Evolutionary conservation across 1,139 yeast species (phyloP), one percentile per base, ranked within the genome.

Genomic region (Nadsonia starkeyi-henricii): DNA sequence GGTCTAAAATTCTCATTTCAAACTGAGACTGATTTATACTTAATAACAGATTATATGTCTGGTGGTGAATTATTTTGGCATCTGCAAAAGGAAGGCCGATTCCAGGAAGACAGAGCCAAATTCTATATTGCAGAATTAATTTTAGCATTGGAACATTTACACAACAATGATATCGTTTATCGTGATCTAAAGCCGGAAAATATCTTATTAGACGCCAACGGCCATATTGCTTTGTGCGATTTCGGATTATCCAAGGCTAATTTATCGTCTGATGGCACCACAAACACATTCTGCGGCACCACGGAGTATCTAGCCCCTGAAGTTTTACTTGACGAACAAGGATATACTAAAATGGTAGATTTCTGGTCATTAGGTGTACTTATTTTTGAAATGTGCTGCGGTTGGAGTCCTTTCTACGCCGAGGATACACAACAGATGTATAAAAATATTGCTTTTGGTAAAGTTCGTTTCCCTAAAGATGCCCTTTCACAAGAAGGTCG

Each of bases 1-100:
- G 96, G 96, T 0, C 75, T 91, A 58, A 91, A 91, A 67, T 89
- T 89, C 63, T 85, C 96, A 1, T 91, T 91, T 66, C 98, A 91
- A 69, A 91, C 97, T 1, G 94, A 94, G 43, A 71, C 84, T 0
- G 97, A 91, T 65, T 73, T 91, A 54, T 91, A 88, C 62, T 72
- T 91, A 51, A 96, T 91, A 30, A 91, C 97, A 1, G 98, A 91
- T 67, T 91, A 85, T 68, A 89, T 91, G 97, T 81, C 94, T 45
- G 98, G 98, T 43, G 98, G 98, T 52, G 98, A 91, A 67, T 73
- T 91, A 55, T 91, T 91, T 64, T 89, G 96, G 96, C 97, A 91
- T 69, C 72, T 91, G 62, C 97, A 91, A 67, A 85, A 85, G 62
- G 97, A 91, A 64, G 96, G 96, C 43, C 77, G 96, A 56, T 91